These are phyloP conservation scores for Aspergillus fructus DNA, from an alignment of 2,329 filamentous ascomycete species.

Conservation along the genomic window DNA sequence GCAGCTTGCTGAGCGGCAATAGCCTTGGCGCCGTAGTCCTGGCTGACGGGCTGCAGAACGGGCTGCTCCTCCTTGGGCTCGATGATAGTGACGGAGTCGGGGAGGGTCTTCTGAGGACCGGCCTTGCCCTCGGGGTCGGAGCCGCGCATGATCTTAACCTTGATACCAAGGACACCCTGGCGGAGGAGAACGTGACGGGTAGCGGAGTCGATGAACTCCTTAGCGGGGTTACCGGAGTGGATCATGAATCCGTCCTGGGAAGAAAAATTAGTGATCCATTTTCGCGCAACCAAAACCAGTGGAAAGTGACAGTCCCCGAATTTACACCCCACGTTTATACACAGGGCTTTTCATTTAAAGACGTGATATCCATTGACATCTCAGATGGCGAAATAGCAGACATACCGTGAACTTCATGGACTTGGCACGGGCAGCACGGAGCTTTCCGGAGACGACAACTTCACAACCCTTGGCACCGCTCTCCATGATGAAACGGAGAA, in stretches of 20 bases:
- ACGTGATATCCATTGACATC: background rate
- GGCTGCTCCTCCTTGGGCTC: conserved; percentile 99
- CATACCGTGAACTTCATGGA: conserved; percentile 99
- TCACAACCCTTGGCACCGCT: conserved; percentile 99
- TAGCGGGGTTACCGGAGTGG: conserved; percentile 98
- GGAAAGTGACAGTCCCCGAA: background rate
- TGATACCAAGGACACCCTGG: conserved; percentile 99
- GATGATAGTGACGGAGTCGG: conserved; percentile 98
- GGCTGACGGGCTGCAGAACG: conserved; percentile 90
- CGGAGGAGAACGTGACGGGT: conserved; percentile 99
- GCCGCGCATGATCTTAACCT: conserved; percentile 99
- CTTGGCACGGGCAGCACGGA: conserved; percentile 98
- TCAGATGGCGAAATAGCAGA: conserved; percentile 16
- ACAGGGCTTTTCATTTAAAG: background rate
- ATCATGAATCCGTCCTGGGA: conserved; percentile 96
- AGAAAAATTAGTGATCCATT: conserved; percentile 11
- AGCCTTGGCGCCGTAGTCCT: conserved; percentile 98
- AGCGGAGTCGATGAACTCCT: conserved; percentile 98
- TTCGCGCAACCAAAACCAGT: background rate
- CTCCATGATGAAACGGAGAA: conserved; percentile 99
- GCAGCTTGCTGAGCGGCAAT: conserved; percentile 59
- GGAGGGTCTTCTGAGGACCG: conserved; percentile 93
- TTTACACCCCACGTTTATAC: background rate
- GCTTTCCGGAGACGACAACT: conserved; percentile 98
- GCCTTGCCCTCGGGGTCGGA: conserved; percentile 99